These are phyloP conservation scores for Penicillium chermesinum DNA, from an alignment of 495 filamentous ascomycete genomes.

Conservation along the genomic window DNA sequence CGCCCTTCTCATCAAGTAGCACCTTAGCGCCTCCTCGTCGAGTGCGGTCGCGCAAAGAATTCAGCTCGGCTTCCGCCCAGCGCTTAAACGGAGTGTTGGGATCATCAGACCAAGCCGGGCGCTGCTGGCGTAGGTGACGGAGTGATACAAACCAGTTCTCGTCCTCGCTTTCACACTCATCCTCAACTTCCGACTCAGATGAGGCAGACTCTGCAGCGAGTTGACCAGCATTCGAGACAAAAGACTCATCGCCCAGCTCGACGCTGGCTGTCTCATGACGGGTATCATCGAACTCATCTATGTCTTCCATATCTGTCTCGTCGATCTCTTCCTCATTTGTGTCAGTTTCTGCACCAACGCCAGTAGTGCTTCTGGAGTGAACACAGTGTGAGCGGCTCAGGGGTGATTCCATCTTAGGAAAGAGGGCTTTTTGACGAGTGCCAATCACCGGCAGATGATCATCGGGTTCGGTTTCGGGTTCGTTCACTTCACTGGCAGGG, in stretches of 20 bases:
- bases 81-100: slow-evolving; percentile 39
- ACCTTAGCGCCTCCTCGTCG: slow-evolving; percentile 27
- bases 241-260: slow-evolving; percentile 34
- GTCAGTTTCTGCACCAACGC: neutral
- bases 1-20: slow-evolving; percentile 31
- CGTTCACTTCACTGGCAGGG: neutral
- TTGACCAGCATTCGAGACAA: slow-evolving; percentile 3
- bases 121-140: slow-evolving; percentile 19
- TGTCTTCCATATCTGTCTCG: slow-evolving; percentile 10
- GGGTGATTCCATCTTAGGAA: neutral
- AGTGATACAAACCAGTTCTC: slow-evolving; percentile 38
- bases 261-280: slow-evolving; percentile 39
- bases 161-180: slow-evolving; percentile 13
- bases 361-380: neutral
- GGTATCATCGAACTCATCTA: slow-evolving; percentile 17
- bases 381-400: neutral
- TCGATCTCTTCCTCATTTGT: slow-evolving; percentile 7
- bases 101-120: slow-evolving; percentile 31
- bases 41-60: slow-evolving; percentile 22
- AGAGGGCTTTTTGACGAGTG: neutral
- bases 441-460: neutral
- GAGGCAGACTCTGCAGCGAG: neutral
- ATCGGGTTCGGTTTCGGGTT: neutral
- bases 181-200: neutral
- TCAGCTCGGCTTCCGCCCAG: slow-evolving; percentile 37